Evolutionary conservation across 2,329 filamentous ascomycete species (phyloP).

Genomic region (Simplicillium aogashimaense): DNA sequence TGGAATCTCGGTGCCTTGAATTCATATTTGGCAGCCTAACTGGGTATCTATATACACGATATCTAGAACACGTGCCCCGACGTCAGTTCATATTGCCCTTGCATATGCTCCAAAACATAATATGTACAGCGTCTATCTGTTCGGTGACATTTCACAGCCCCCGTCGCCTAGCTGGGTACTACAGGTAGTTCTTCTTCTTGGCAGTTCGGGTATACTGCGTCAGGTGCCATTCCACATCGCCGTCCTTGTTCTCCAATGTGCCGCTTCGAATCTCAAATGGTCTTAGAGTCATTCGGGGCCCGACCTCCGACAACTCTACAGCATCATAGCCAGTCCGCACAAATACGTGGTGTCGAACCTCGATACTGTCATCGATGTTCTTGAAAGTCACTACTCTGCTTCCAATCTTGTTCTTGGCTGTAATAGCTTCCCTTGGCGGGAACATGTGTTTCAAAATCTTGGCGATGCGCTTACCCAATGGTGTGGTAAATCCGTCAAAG

Average conservation of each 20-base stretch:
- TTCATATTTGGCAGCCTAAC: neutral
- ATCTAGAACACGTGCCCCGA: no score
- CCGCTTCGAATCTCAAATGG: conserved; percentile 88
- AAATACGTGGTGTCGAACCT: conserved; percentile 76
- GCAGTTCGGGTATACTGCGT: conserved; percentile 91
- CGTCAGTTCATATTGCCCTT: no score
- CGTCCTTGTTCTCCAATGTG: conserved; percentile 87
- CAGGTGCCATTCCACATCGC: conserved; percentile 92
- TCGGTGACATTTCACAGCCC: neutral
- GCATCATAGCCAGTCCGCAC: conserved; percentile 85
- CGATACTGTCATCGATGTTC: conserved; percentile 87
- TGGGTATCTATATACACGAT: no score
- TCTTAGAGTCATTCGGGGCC: conserved; percentile 94
- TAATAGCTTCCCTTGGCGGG: conserved; percentile 72
- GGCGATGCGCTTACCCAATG: conserved; percentile 70
- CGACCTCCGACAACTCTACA: conserved; percentile 81
- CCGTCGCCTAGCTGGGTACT: conserved; percentile 17
- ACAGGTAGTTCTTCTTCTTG: conserved; percentile 93
- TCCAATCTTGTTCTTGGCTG: conserved; percentile 64
- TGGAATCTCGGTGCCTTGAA: neutral
- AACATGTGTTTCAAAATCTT: conserved; percentile 93
- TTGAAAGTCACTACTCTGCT: conserved; percentile 88
- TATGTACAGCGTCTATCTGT: no score
- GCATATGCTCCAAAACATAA: no score
- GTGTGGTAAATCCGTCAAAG: conserved; percentile 85